Percentiles rank a stretch among this genome's conserved stretches.
Evolutionary conservation across 1,284 basidiomycete genomes (phyloP).

Genomic region (Inonotus obliquus): DNA sequence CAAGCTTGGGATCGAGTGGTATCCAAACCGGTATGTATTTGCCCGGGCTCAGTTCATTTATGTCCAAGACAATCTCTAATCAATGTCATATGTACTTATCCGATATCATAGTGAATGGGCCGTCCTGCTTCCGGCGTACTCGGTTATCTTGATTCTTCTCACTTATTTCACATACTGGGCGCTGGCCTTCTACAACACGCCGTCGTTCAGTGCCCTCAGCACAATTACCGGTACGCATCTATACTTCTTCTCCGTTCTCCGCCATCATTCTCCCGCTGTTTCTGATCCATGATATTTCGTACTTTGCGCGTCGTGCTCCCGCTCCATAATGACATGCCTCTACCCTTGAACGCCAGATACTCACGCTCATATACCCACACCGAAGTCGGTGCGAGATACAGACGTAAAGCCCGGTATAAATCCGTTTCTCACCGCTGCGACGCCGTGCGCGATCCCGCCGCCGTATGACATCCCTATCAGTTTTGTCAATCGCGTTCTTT

Average conservation of each 20-base stretch:
- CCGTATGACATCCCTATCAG: constrained; percentile 81
- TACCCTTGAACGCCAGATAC: constrained; percentile 38
- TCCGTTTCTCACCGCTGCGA: constrained; percentile 45
- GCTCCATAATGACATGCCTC: constrained; percentile 23
- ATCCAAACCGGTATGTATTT: constrained; percentile 70
- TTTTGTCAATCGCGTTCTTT: constrained; percentile 70
- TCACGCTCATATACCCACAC: constrained; percentile 43
- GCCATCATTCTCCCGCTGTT: not conserved
- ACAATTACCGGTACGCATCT: constrained; percentile 56
- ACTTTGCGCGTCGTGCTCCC: constrained; percentile 1
- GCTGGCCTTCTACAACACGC: constrained; percentile 68
- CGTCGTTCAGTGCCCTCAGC: constrained; percentile 59
- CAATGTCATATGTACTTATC: not conserved
- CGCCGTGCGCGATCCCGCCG: constrained; percentile 49
- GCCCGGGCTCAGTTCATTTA: constrained; percentile 1
- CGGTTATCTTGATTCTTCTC: constrained; percentile 66
- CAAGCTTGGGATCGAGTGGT: constrained; percentile 72
- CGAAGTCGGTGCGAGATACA: constrained; percentile 1
- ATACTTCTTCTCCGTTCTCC: not conserved
- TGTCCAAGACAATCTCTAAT: not conserved
- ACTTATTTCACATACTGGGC: constrained; percentile 78
- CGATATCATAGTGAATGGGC: constrained; percentile 70
- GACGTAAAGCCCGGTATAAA: constrained; percentile 25
- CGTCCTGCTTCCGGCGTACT: constrained; percentile 77
- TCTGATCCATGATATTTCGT: not conserved